Conservation (phyloP, 2,329 filamentous ascomycete genomes). For the Xylariaceae sp. region DNA sequence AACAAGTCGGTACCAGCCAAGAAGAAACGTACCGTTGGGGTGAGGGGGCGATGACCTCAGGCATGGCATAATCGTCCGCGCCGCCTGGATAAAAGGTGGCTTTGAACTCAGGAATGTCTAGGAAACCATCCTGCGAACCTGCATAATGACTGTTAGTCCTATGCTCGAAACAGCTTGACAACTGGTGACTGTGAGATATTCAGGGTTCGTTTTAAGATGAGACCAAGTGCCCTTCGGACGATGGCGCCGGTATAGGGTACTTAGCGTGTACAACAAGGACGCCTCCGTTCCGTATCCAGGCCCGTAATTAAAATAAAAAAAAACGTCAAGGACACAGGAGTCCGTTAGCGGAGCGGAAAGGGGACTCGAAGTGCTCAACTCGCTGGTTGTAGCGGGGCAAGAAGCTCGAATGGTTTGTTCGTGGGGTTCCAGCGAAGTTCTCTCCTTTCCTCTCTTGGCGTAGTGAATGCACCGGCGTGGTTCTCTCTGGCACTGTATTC, state of each 20-base stretch:
- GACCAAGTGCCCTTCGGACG: background rate
- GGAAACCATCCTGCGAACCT: slow-evolving; percentile 32
- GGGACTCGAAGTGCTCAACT: background rate
- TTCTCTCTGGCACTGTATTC: too few relatives aligned
- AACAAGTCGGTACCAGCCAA: background rate
- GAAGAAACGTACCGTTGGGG: slow-evolving; percentile 49
- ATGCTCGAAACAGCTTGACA: slow-evolving; percentile 20
- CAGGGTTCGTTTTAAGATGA: slow-evolving; percentile 11
- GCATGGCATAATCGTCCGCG: slow-evolving; percentile 57
- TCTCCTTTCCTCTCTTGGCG: background rate
- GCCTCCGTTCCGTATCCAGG: background rate
- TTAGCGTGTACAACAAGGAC: background rate
- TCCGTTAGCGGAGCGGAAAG: background rate
- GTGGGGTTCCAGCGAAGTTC: background rate
- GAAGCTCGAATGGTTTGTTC: background rate
- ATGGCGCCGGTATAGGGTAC: background rate
- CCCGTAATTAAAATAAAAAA: background rate
- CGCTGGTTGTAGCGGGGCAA: background rate
- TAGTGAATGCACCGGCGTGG: background rate
- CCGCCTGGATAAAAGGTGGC: slow-evolving; percentile 56
- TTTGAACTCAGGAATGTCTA: slow-evolving; percentile 44
- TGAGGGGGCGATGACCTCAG: slow-evolving; percentile 52
- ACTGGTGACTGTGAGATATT: background rate
- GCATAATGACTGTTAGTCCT: slow-evolving; percentile 30
- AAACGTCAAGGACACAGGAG: background rate